Conservation (phyloP, 2,329 filamentous ascomycete genomes). For the Zymoseptoria tritici region DNA sequence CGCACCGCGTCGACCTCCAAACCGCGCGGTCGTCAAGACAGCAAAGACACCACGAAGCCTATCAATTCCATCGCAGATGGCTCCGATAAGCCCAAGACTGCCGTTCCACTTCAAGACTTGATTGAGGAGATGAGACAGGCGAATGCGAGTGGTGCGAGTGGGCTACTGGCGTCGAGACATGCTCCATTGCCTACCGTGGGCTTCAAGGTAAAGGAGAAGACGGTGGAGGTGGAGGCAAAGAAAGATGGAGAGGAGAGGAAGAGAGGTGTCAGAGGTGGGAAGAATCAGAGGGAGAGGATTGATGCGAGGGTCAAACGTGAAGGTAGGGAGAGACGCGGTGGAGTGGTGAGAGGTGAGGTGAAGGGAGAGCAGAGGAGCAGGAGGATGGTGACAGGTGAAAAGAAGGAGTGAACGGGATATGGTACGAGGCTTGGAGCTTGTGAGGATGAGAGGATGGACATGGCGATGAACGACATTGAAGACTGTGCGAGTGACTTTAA, state of each 20-base stretch:
- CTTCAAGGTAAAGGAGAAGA: background rate
- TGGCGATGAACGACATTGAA: background rate
- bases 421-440: background rate
- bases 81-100: background rate
- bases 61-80: background rate
- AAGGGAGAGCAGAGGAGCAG: background rate
- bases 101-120: background rate
- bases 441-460: background rate
- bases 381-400: background rate
- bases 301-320: background rate
- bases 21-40: background rate
- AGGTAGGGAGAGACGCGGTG: background rate
- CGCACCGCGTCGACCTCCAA: background rate
- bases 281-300: background rate
- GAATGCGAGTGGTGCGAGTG: background rate
- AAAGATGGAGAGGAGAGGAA: background rate
- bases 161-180: constrained; percentile 11
- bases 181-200: background rate
- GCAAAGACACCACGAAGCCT: background rate
- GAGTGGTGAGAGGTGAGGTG: background rate
- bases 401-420: background rate
- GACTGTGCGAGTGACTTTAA: background rate
- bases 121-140: background rate
- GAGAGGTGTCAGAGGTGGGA: background rate
- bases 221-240: background rate